phyloP scores from a whole-genome alignment of 495 filamentous ascomycete genomes.

The Friedmanniomyces simplex region DNA sequence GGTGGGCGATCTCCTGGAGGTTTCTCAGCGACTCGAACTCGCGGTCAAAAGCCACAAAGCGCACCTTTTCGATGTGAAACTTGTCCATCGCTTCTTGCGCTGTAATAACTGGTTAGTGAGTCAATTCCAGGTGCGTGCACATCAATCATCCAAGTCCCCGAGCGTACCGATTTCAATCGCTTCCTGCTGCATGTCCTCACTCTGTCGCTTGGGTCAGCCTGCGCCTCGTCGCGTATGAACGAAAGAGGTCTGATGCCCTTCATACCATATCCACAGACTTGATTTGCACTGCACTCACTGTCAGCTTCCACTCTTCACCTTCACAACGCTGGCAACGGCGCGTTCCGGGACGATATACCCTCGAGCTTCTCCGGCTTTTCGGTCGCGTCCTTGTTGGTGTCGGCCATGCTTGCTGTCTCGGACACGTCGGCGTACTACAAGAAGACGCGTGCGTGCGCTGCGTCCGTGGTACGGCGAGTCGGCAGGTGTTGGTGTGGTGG shows the following conservation, averaged over 20 bases:
- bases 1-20: slow-evolving; percentile 80
- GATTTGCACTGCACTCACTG: slow-evolving; percentile 58
- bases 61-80: slow-evolving; percentile 84
- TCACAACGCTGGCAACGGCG: not conserved
- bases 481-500: too few species aligned
- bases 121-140: not conserved
- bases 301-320: slow-evolving; percentile 31
- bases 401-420: slow-evolving; percentile 20
- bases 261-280: slow-evolving; percentile 96
- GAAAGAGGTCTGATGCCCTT: not conserved
- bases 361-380: slow-evolving; percentile 64
- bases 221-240: not conserved
- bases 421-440: too few species aligned
- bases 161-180: slow-evolving; percentile 82
- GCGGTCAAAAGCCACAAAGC: not conserved
- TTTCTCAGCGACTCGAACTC: slow-evolving; percentile 7
- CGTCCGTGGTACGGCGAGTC: too few species aligned
- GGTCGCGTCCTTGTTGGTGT: slow-evolving; percentile 34
- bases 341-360: slow-evolving; percentile 36
- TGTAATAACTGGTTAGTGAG: slow-evolving; percentile 29
- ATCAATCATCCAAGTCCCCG: not conserved
- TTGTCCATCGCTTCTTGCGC: slow-evolving; percentile 90
- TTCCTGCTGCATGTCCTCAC: slow-evolving; percentile 93
- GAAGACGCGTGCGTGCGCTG: too few species aligned
- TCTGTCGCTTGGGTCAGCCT: slow-evolving; percentile 41